These are phyloP conservation scores for Podaxis sp. DNA, from an alignment of 768 basidiomycete genomes.

Conservation along the genomic window DNA sequence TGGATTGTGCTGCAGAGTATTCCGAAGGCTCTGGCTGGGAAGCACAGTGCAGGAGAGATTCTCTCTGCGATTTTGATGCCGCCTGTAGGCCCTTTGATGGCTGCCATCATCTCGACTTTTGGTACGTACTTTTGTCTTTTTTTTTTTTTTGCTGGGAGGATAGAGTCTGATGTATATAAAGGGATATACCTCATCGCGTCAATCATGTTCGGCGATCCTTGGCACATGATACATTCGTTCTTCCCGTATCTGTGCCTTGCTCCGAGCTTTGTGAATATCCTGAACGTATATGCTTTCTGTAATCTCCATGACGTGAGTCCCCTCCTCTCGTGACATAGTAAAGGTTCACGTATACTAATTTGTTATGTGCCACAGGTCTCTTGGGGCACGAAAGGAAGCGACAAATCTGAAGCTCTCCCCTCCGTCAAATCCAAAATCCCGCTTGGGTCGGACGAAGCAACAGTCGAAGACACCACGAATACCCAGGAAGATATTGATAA, in stretches of 20 bases:
- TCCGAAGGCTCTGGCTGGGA: conserved; percentile 46
- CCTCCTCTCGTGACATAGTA: not conserved
- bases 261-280: conserved; percentile 90
- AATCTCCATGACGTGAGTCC: conserved; percentile 80
- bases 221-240: conserved; percentile 97
- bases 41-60: conserved; percentile 42
- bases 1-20: conserved; percentile 41
- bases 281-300: conserved; percentile 97
- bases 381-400: conserved; percentile 95
- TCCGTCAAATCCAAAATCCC: conserved; percentile 80
- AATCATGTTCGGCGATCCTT: conserved; percentile 66
- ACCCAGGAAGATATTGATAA: conserved; percentile 88
- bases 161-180: conserved; percentile 28
- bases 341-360: not conserved
- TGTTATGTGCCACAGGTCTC: conserved; percentile 30
- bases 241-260: conserved; percentile 87
- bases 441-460: conserved; percentile 61
- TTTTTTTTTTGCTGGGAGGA: conserved; percentile 82
- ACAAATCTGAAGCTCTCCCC: conserved; percentile 90
- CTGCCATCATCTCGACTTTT: conserved; percentile 86
- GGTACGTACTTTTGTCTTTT: conserved; percentile 85
- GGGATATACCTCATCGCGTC: conserved; percentile 1
- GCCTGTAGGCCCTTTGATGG: conserved; percentile 78
- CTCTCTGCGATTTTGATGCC: conserved; percentile 69
- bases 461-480: conserved; percentile 83